Evolutionary conservation across 2,329 filamentous ascomycete species (phyloP).

Genomic region (Hymenoscyphus albidus): DNA sequence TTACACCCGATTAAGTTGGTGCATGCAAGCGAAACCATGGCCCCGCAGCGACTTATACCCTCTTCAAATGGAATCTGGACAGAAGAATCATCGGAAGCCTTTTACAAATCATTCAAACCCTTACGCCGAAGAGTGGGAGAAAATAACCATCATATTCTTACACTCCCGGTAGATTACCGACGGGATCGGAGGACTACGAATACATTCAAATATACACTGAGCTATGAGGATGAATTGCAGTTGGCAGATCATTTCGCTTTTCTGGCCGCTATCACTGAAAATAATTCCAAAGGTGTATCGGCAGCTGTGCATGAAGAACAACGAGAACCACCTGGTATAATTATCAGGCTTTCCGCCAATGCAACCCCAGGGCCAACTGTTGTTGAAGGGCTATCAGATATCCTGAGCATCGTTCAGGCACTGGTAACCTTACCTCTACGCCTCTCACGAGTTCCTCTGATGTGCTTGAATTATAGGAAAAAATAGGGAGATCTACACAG

Average conservation of each 20-base stretch:
- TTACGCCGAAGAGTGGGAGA: too few species aligned
- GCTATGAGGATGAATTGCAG: slow-evolving; percentile 22
- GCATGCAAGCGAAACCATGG: not conserved
- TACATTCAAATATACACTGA: slow-evolving; percentile 5
- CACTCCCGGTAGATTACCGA: not conserved
- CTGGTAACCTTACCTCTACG: slow-evolving; percentile 5
- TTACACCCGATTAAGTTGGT: not conserved
- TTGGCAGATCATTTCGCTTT: slow-evolving; percentile 28
- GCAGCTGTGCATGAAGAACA: slow-evolving; percentile 24
- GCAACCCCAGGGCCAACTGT: slow-evolving; percentile 8
- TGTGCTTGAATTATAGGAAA: not conserved
- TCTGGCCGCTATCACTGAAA: slow-evolving; percentile 16
- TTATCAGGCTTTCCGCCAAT: slow-evolving; percentile 25
- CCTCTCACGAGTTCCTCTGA: not conserved
- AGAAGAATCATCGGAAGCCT: too few species aligned
- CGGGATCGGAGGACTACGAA: not conserved
- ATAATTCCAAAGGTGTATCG: slow-evolving; percentile 15
- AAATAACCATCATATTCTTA: too few species aligned
- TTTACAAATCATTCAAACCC: too few species aligned
- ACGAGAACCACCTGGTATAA: slow-evolving; percentile 8
- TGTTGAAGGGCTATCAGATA: not conserved
- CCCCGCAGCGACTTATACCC: not conserved
- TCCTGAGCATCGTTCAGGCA: slow-evolving; percentile 6
- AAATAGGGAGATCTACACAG: not conserved
- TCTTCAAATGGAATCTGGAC: not conserved